Percentiles rank a stretch among this genome's conserved stretches.
Evolutionary conservation across 192 early-diverging fungal species (phyloP).

Genomic region (Spizellomyces punctatus): DNA sequence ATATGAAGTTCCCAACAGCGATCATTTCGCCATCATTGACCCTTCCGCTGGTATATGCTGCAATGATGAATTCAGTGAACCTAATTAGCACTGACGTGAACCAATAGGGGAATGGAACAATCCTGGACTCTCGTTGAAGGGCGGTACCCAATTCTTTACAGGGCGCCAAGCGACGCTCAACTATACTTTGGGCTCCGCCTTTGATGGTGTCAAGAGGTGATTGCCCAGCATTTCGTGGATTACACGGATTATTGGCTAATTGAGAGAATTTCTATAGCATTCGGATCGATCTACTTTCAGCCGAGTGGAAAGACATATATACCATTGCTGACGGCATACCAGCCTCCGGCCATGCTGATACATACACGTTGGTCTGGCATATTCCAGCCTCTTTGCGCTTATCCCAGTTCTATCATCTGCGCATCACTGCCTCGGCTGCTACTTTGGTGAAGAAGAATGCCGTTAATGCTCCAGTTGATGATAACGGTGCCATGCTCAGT

Average conservation of each 20-base stretch:
- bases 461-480: background rate
- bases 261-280: background rate
- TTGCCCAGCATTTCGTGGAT: background rate
- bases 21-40: conserved; percentile 16
- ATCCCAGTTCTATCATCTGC: conserved; percentile 11
- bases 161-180: conserved; percentile 15
- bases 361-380: conserved; percentile 13
- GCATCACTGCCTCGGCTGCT: background rate
- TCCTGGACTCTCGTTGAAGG: background rate
- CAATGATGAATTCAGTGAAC: background rate
- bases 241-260: background rate
- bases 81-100: too few species aligned
- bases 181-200: conserved; percentile 20
- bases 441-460: background rate
- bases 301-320: conserved; percentile 11
- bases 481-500: conserved; percentile 2
- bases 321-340: conserved; percentile 8
- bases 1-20: conserved; percentile 10
- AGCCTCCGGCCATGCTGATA: background rate
- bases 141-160: background rate
- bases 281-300: conserved; percentile 19
- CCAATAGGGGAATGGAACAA: background rate
- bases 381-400: conserved; percentile 18
- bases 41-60: conserved; percentile 11
- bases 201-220: background rate